A percentile compares a stretch with the other conserved stretches of the same genome.
Conservation (phyloP, 495 filamentous ascomycete species). For the Tricharina praecox region DNA sequence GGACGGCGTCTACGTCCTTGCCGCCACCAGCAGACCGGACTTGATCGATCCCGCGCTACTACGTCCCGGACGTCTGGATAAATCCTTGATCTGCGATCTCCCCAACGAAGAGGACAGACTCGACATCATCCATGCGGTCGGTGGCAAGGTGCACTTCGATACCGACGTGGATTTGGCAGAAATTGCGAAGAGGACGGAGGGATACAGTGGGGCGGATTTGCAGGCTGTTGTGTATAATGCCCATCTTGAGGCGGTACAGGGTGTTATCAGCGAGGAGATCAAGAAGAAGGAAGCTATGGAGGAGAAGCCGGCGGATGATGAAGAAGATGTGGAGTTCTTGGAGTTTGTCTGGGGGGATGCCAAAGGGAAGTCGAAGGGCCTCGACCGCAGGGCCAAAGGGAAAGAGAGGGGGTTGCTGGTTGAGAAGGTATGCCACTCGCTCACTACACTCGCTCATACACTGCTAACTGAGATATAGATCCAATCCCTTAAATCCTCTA, state of each 20-base stretch:
- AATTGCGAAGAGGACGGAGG: slow-evolving; percentile 61
- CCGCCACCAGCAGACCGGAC: slow-evolving; percentile 79
- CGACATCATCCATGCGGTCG: slow-evolving; percentile 69
- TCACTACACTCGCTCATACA: neutral
- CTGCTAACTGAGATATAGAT: slow-evolving; percentile 8
- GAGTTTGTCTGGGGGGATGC: slow-evolving; percentile 26
- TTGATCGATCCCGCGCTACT: slow-evolving; percentile 86
- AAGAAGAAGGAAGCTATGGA: slow-evolving; percentile 23
- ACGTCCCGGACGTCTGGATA: slow-evolving; percentile 78
- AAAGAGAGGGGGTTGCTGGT: slow-evolving; percentile 18
- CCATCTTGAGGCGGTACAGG: slow-evolving; percentile 91
- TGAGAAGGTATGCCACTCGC: slow-evolving; percentile 16
- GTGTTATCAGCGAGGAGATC: slow-evolving; percentile 56
- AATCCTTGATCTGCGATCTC: slow-evolving; percentile 76
- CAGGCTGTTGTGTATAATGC: slow-evolving; percentile 93
- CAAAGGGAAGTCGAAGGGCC: slow-evolving; percentile 16
- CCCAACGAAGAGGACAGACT: slow-evolving; percentile 58
- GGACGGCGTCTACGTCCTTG: slow-evolving; percentile 85
- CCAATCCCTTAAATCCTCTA: slow-evolving; percentile 15
- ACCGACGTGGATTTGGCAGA: slow-evolving; percentile 38
- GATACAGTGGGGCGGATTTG: slow-evolving; percentile 88
- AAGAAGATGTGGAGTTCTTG: slow-evolving; percentile 26
- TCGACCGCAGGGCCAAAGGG: slow-evolving; percentile 12
- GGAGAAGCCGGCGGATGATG: slow-evolving; percentile 26
- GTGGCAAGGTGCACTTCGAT: slow-evolving; percentile 53